These are phyloP conservation scores for Ophiocordyceps camponoti-leonardi DNA, from an alignment of 2,329 filamentous ascomycete genomes.

Conservation along the genomic window DNA sequence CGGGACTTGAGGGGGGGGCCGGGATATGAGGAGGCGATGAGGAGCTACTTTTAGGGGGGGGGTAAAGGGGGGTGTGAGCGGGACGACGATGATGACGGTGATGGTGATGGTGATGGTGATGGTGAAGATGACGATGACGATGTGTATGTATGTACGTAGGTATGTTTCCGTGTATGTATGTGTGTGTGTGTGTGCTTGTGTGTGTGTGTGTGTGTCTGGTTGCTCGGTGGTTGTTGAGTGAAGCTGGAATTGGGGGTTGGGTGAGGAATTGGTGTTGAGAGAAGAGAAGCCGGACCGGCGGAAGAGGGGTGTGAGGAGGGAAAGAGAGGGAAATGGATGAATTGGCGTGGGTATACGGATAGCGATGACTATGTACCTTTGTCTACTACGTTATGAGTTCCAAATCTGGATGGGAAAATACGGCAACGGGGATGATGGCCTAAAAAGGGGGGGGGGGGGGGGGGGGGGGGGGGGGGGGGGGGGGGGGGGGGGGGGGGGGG, in stretches of 20 bases:
- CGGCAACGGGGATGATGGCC: too few relatives aligned
- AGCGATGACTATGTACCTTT: too few relatives aligned
- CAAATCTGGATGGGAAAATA: too few relatives aligned
- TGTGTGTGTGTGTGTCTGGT: constrained; percentile 1
- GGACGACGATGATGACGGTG: neutral
- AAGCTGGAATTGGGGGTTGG: neutral
- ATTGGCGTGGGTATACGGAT: neutral
- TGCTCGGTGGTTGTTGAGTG: neutral
- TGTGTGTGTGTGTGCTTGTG: neutral
- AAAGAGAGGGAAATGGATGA: neutral
- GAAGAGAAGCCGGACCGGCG: too few relatives aligned
- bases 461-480: too few relatives aligned
- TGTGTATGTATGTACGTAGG: neutral
- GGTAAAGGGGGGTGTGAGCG: too few relatives aligned
- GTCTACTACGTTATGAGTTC: too few relatives aligned
- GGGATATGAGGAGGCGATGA: constrained; percentile 72
- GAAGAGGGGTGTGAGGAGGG: too few relatives aligned
- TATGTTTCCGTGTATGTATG: neutral
- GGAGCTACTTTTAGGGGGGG: constrained; percentile 44
- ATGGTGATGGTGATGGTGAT: neutral
- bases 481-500: too few relatives aligned
- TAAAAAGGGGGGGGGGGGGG: too few relatives aligned
- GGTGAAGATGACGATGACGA: neutral
- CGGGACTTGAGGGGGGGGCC: constrained; percentile 65
- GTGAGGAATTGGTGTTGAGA: neutral